Evolutionary conservation across 139 green algal genomes (phyloP), one percentile per base, ranked within the genome.

Genomic region (Chlamydomonas sp.): DNA sequence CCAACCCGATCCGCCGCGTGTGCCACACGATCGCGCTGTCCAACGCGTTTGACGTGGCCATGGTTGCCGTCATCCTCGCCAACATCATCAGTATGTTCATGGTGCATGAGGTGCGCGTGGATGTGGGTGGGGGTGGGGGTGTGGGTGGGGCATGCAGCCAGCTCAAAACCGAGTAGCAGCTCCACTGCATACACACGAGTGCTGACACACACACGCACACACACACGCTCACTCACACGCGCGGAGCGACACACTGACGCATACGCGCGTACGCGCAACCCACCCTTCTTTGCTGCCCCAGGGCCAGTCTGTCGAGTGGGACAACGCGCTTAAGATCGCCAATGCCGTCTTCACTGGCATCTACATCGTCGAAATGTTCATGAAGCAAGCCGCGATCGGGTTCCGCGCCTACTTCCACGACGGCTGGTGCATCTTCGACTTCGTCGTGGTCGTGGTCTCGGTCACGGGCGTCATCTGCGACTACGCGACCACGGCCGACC

Each of bases 391-490:
- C 6, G 71, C 73, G 3, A 47, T 78, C 6, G 72, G 73, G 4
- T n/a, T 69, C 10, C 26, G 3, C 13, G 1, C 59, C 13, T 79
- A 72, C 37, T 74, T 71, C 35, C 34, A 80, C 48, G 79, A 89
- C 61, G 35, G 5, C 29, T 92, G 89, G 89, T 88, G 89, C 77
- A 48, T 63, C 29, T 91, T 92, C 71, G 89, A 91, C 54, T 76
- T 88, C 64, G 20, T 82, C 16, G 80, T 92, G 3, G 81, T 86
- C 26, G 26, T 57, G 2, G 54, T 85, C 35, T 82, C 74, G n/a
- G 50, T 84, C 4, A 76, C 70, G 34, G 70, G 73, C 16, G 74
- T 81, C 3, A 37, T 76, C 30, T 31, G 89, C 3, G 79, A 83
- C 35, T 65, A 81, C 30, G 26, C 22, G 35, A 71, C 74, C 8